Evolutionary conservation across 2,329 filamentous ascomycete species (phyloP), one percentile per base, ranked within the genome.

Genomic region (Chaetomium olivaceum): DNA sequence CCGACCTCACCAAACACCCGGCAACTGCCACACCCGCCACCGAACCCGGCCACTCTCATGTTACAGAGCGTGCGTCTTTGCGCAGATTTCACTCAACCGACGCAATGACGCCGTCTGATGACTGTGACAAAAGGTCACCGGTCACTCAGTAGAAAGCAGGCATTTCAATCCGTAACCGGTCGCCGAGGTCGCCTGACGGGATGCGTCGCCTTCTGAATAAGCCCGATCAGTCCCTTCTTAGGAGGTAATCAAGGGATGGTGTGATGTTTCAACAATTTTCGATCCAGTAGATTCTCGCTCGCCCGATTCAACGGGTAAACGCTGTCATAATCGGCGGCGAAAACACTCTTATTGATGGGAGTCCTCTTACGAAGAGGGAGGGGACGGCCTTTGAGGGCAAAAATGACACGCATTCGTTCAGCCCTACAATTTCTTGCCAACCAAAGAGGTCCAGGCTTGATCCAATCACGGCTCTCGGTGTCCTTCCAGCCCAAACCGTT

Each of bases 1-100:
- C 80, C 79, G 79, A 82, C 76, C 65, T 72, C 46, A 39, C 48
- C 65, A 67, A 65, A 67, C 68, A 59, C 57, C 56, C 46, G 46
- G 46, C 61, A 55, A 33, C 51, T 58, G 58, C 62, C 63, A 56
- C 67, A 63, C 60, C 57, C 46, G 58, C 61, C 63, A 57, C 63
- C 63, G 62, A 31, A 51, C 21, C 50, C 52, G 25, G 51, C 46
- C 54, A 46, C 29, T 25, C 25, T 52, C 16, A 36, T 54, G 60
- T 29, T 33, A n/a, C 23, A 36, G 59, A 31, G 39, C 23, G 33
- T 61, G 55, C 58, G 31, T 63, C 60, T 62, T 65, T 58, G 61
- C 52, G 58, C 63, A 66, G 21, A 62, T 46, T 54, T 62, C 64
- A 63, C 67, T 67, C 65, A 64, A 48, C 63, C 62, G 61, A 65